Conservation (phyloP, 2,329 filamentous ascomycete species). For the Penicillium sp. region DNA sequence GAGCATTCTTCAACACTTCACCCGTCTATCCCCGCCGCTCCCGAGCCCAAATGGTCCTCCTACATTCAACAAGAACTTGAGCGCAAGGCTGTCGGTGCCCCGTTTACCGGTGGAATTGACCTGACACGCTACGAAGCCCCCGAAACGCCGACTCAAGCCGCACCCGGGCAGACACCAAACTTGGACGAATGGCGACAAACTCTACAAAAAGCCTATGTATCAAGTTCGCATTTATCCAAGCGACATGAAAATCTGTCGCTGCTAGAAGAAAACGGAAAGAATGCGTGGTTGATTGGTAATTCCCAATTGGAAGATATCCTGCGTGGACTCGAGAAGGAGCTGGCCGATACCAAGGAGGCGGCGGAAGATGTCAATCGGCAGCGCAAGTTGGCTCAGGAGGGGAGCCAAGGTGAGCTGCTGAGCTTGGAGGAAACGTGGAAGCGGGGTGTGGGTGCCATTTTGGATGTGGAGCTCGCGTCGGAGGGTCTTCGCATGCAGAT, state of each 20-base stretch:
- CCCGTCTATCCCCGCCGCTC: conserved; percentile 53
- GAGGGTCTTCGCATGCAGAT: conserved; percentile 65
- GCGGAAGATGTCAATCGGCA: conserved; percentile 67
- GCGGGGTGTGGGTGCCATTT: conserved; percentile 66
- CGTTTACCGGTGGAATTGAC: conserved; percentile 61
- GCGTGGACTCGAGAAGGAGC: conserved; percentile 63
- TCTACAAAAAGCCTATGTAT: conserved; percentile 52
- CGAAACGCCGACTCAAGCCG: conserved; percentile 48
- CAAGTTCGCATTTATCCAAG: conserved; percentile 52
- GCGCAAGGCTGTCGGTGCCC: conserved; percentile 57
- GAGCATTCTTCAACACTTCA: conserved; percentile 49
- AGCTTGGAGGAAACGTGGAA: conserved; percentile 74
- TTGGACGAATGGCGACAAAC: conserved; percentile 47
- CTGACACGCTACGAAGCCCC: conserved; percentile 76
- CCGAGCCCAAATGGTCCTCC: conserved; percentile 55
- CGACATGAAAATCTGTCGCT: conserved; percentile 60
- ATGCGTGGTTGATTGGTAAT: conserved; percentile 86
- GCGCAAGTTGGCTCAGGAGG: conserved; percentile 64
- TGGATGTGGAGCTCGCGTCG: conserved; percentile 82
- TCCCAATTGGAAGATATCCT: conserved; percentile 69
- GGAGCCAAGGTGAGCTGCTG: conserved; percentile 64
- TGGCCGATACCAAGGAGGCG: conserved; percentile 61
- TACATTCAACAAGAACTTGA: conserved; percentile 62
- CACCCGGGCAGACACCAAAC: conserved; percentile 28
- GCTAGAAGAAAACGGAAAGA: conserved; percentile 77